A percentile compares a stretch with the other conserved stretches of the same genome.
phyloP scores from a whole-genome alignment of 805 yeast species.

The Kazachstania bromeliacearum region DNA sequence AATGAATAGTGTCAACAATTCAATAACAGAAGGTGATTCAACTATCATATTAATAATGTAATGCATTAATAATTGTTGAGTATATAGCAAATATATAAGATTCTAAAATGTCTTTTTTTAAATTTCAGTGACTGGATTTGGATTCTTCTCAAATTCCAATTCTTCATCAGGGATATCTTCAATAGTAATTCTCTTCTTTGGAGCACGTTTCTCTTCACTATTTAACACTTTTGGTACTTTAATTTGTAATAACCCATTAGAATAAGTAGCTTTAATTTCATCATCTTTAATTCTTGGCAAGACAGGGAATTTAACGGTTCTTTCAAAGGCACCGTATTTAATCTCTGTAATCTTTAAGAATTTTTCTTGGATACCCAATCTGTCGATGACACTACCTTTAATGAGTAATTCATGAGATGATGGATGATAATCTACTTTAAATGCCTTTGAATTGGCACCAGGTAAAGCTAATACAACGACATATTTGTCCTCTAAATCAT shows the following conservation, averaged over 20 bases:
- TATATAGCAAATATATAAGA: neutral
- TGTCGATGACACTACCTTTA: constrained; percentile 40
- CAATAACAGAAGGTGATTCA: no score
- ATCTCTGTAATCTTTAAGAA: constrained; percentile 42
- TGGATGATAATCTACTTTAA: constrained; percentile 52
- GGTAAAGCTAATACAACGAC: constrained; percentile 44
- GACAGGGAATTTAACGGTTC: constrained; percentile 47
- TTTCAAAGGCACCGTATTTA: constrained; percentile 47
- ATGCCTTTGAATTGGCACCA: constrained; percentile 46
- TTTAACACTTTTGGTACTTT: constrained; percentile 38
- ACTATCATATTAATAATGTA: no score
- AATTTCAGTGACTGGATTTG: constrained; percentile 34
- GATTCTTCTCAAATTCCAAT: constrained; percentile 37
- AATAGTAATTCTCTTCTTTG: constrained; percentile 37
- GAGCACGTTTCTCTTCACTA: constrained; percentile 28
- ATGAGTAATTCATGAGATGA: constrained; percentile 44
- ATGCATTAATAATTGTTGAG: no score
- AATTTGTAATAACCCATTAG: constrained; percentile 46
- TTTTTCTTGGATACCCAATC: constrained; percentile 31
- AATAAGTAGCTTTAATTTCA: constrained; percentile 42
- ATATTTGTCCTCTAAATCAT: constrained; percentile 39
- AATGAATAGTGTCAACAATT: no score
- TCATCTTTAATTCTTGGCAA: constrained; percentile 46
- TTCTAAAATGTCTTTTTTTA: neutral
- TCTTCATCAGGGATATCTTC: constrained; percentile 44